A percentile compares a stretch with the other conserved stretches of the same genome.
phyloP scores from a whole-genome alignment of 306 rosid genomes.

The Prunus mume region DNA sequence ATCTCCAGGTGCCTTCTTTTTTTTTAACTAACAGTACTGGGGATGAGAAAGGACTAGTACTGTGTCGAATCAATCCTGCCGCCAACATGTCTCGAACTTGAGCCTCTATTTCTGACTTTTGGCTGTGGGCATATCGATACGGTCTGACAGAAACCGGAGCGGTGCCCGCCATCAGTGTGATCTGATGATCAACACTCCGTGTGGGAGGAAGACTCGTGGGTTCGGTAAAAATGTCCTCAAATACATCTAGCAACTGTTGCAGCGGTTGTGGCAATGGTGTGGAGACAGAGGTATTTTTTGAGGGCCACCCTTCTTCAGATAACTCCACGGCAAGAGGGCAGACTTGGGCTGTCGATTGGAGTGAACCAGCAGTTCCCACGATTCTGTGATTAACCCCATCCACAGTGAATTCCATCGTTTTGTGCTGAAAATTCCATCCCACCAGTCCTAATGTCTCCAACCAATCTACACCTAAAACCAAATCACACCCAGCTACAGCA shows the following conservation, averaged over 20 bases:
- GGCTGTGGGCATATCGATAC: accelerated
- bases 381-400: too few species aligned
- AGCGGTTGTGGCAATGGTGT: too few species aligned
- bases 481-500: not conserved
- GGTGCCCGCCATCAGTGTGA: accelerated
- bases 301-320: too few species aligned
- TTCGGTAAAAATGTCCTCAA: too few species aligned
- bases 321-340: too few species aligned
- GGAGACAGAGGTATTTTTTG: too few species aligned
- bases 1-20: too few species aligned
- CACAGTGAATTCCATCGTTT: not conserved
- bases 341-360: too few species aligned
- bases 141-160: not conserved
- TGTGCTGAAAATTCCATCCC: not conserved
- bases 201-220: not conserved
- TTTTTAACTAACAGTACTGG: too few species aligned
- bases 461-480: not conserved
- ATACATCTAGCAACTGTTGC: too few species aligned
- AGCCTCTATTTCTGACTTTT: not conserved
- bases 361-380: not conserved
- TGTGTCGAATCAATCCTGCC: too few species aligned
- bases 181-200: accelerated
- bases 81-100: not conserved
- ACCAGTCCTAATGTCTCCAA: not conserved
- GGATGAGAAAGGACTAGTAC: too few species aligned